phyloP scores from a whole-genome alignment of 139 green algal species.

The Asterochloris erici region DNA sequence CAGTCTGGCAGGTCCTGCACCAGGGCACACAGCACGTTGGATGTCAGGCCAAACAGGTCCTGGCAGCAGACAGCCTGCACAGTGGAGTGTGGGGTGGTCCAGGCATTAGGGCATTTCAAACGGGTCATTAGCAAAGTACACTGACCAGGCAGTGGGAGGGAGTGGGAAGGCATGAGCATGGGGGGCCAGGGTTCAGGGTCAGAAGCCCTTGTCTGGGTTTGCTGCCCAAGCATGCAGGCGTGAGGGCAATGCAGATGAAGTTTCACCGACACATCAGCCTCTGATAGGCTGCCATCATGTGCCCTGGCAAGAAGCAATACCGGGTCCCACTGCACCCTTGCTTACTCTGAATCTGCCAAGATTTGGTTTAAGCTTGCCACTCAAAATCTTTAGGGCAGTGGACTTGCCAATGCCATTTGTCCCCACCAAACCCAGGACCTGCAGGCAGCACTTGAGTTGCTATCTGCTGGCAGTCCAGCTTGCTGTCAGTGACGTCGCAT shows the following conservation, averaged over 20 bases:
- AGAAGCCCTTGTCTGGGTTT: background rate
- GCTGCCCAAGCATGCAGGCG: background rate
- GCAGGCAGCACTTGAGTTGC: background rate
- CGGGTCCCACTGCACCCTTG: background rate
- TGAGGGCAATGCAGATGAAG: background rate
- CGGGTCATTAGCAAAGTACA: no score
- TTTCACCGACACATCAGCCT: no score
- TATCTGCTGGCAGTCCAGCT: constrained; percentile 32
- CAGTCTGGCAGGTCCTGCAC: constrained; percentile 87
- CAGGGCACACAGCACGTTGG: background rate
- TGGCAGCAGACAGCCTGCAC: no score
- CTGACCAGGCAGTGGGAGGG: no score
- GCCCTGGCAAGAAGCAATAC: no score
- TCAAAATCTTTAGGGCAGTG: constrained; percentile 96
- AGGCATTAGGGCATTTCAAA: no score
- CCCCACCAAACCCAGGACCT: constrained; percentile 97
- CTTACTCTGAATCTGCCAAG: constrained; percentile 86
- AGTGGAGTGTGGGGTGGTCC: no score
- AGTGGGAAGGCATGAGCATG: no score
- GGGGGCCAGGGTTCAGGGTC: no score
- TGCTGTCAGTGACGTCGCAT: constrained; percentile 81
- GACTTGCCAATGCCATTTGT: constrained; percentile 99
- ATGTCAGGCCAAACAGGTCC: no score
- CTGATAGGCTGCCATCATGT: no score
- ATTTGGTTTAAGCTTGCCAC: constrained; percentile 99